phyloP scores from a whole-genome alignment of 2,329 filamentous ascomycete species.

The Periconia digitata region DNA sequence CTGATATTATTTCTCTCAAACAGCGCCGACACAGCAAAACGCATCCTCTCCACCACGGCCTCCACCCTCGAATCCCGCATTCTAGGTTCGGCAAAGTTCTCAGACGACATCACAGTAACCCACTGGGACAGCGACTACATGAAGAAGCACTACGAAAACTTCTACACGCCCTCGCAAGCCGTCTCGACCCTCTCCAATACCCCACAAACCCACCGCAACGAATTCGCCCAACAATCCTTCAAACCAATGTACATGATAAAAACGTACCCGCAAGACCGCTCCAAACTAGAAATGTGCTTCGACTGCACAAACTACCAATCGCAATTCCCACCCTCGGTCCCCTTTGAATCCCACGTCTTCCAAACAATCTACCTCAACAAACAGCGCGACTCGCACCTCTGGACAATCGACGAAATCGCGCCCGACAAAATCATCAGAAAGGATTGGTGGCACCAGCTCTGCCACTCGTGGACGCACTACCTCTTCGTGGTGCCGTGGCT shows the following conservation, averaged over 20 bases:
- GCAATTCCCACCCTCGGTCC: slow-evolving; percentile 61
- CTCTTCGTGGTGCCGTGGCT: slow-evolving; percentile 68
- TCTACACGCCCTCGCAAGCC: slow-evolving; percentile 54
- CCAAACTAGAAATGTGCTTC: slow-evolving; percentile 65
- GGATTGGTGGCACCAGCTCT: slow-evolving; percentile 70
- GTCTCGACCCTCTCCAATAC: slow-evolving; percentile 44
- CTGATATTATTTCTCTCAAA: slow-evolving; percentile 3
- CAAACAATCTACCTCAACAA: slow-evolving; percentile 70
- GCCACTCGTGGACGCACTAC: slow-evolving; percentile 66
- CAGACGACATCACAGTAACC: slow-evolving; percentile 71
- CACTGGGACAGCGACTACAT: slow-evolving; percentile 68
- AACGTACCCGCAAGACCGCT: slow-evolving; percentile 58
- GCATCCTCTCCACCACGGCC: slow-evolving; percentile 60
- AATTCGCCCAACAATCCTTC: slow-evolving; percentile 55
- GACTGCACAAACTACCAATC: slow-evolving; percentile 76
- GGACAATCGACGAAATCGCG: slow-evolving; percentile 63
- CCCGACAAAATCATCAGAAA: slow-evolving; percentile 61
- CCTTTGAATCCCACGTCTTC: slow-evolving; percentile 65
- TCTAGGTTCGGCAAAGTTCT: slow-evolving; percentile 70
- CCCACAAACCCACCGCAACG: slow-evolving; percentile 46
- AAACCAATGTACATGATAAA: slow-evolving; percentile 68
- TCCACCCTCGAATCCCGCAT: slow-evolving; percentile 66
- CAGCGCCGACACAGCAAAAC: slow-evolving; percentile 58
- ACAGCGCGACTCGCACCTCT: slow-evolving; percentile 55
- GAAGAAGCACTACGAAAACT: slow-evolving; percentile 67